These are phyloP conservation scores for Colletotrichum camelliae DNA, from an alignment of 2,329 filamentous ascomycete species.

Conservation along the genomic window DNA sequence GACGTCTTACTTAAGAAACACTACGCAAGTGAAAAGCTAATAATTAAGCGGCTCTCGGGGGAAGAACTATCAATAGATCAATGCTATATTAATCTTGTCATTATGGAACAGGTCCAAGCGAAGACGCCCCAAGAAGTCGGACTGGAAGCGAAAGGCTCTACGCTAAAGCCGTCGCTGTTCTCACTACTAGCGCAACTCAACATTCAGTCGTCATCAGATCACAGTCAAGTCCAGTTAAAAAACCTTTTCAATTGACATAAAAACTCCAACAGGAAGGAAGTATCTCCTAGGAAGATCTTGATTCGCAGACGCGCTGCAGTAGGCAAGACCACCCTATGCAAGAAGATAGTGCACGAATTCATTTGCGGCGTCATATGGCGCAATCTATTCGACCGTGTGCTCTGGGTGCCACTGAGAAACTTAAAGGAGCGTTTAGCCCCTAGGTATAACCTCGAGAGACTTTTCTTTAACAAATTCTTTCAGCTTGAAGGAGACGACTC, in stretches of 20 bases:
- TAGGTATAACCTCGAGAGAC: background rate
- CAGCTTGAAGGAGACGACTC: background rate
- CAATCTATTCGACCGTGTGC: conserved; percentile 32
- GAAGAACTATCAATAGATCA: conserved; percentile 35
- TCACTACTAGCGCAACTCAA: background rate
- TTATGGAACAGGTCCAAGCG: conserved; percentile 31
- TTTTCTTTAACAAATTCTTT: background rate
- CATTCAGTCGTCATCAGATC: background rate
- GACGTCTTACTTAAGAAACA: conserved; percentile 25
- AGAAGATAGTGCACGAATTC: conserved; percentile 41
- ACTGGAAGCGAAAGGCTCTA: background rate
- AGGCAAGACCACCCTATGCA: conserved; percentile 43
- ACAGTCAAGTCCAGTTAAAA: background rate
- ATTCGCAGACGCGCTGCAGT: conserved; percentile 39
- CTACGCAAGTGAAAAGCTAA: conserved; percentile 29
- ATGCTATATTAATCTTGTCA: conserved; percentile 45
- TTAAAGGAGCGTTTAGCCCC: conserved; percentile 16
- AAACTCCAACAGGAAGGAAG: background rate
- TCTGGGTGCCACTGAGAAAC: conserved; percentile 40
- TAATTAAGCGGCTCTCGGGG: conserved; percentile 40
- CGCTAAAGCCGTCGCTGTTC: background rate
- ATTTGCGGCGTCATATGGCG: conserved; percentile 25
- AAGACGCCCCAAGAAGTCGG: background rate
- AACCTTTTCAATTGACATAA: background rate
- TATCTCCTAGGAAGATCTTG: conserved; percentile 8